Base-by-base conservation (phyloP, 768 basidiomycete species). In the Gymnopilus dilepis region DNA sequence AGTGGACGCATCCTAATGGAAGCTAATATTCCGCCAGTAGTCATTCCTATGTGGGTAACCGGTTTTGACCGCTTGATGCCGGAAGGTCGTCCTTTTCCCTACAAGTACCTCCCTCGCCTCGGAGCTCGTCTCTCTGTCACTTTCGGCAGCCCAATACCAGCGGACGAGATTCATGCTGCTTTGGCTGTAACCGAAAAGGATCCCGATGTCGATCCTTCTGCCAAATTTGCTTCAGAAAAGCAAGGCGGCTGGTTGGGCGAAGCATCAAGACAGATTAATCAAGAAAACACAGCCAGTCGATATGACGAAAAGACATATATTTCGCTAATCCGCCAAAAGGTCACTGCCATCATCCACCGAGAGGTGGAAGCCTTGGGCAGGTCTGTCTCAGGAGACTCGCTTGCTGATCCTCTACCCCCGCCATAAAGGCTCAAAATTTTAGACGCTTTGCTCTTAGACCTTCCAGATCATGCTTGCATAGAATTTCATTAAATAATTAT, bases 21-120 rank as follows among this genome's bases (percentile, higher is more conserved):
- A 67, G 71, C 80, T 6, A 67, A 72, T 13, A 65, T 78, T n/a
- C 82, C 86, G 43, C 96, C 96, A 2, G 73, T 87, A 21, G 86
- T 97, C 60, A 89, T 99, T 63, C 96, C 96, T 2, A 92, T 97
- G 83, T 99, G 94, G 94, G 78, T 98, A 12, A 89, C 91, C 22
- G 82, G 82, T 33, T 97, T 96, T 65, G 92, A 99, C 69, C 80
- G 86, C 64, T 78, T 97, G 17, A 96, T 99, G 95, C 92, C 94
- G 42, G 95, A 94, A 74, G 86, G 88, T 30, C 87, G 95, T 19
- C 67, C 78, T 1, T 89, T 85, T 67, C 95, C 94, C 3, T 84
- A 81, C 78, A 92, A 90, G 63, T 88, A 83, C 71, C 59, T 90
- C 66, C 87, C 96, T 40, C 80, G 85, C 62, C 72, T 81, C 31